Evolutionary conservation across 495 filamentous ascomycete genomes (phyloP), one percentile per base, ranked within the genome.

Genomic region (Penicillium diatomitis): DNA sequence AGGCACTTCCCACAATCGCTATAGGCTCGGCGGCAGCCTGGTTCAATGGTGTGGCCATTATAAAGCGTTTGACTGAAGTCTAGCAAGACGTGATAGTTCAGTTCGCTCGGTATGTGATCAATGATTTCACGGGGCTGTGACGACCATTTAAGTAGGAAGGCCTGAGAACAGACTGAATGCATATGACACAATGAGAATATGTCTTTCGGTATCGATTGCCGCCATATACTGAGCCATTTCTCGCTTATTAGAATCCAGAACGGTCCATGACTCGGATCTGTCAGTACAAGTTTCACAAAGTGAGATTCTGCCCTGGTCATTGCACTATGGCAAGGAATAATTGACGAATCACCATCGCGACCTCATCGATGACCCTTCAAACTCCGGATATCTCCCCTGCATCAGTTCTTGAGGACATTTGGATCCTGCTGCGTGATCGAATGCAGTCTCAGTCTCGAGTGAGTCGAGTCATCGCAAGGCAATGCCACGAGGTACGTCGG

Each of bases 1-100:
- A 83, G 20, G 72, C 65, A 54, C 66, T 73, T 47, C 73, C 72
- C 33, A 74, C 58, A 29, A 76, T 65, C 43, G 72, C 73, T 46
- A 76, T 71, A 11, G 69, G 71, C 53, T 71, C 65, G 4, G 42
- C 31, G 30, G 4, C 12, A 32, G 41, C 9, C 45, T 51, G 32
- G 27, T 20, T 20, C 32, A 28, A 45, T 48, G 40, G 35, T 34
- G 20, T 48, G 28, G 41, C 29, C 56, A 59, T 56, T 10, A 7
- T 2, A 20, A 20, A 20, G 20, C 1, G 48, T 30, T 4, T 3
- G 8, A 30, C 12, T 9, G 39, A 20, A 37, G 51, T 50, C 50
- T 43, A 53, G 39, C 30, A 37, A 35, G 9, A 38, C 11, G 48
- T 28, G 34, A 50, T 42, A 32, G 44, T 9, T 31, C 31, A 29